These are phyloP conservation scores for Leptodontidium sp. DNA, from an alignment of 2,329 filamentous ascomycete species.

Conservation along the genomic window DNA sequence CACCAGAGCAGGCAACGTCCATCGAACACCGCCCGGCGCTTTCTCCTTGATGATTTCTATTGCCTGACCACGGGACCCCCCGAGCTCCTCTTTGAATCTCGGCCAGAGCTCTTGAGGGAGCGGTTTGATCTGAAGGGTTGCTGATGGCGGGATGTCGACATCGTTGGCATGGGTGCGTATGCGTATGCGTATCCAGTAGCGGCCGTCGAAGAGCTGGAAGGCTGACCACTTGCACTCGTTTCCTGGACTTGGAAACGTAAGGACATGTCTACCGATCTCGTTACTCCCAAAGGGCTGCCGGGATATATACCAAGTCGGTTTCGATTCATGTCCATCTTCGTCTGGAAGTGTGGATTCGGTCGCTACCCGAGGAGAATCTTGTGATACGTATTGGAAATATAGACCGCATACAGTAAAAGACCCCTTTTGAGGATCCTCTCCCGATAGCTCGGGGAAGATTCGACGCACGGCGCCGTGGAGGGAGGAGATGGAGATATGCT, in stretches of 20 bases:
- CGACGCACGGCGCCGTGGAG: slow-evolving; percentile 51
- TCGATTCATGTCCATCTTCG: not conserved
- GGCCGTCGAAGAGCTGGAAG: slow-evolving; percentile 60
- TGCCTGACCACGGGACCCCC: not conserved
- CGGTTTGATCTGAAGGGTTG: slow-evolving; percentile 33
- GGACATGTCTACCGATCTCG: not conserved
- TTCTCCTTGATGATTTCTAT: slow-evolving; percentile 27
- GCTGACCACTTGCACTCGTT: slow-evolving; percentile 27
- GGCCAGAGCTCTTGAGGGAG: slow-evolving; percentile 33
- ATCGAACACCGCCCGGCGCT: slow-evolving; percentile 39
- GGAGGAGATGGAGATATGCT: slow-evolving; percentile 52
- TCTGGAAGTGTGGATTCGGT: not conserved
- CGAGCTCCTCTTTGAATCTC: slow-evolving; percentile 27
- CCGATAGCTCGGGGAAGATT: slow-evolving; percentile 50
- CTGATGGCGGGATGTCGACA: not conserved
- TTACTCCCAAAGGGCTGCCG: slow-evolving; percentile 34
- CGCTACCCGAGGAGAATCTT: not conserved
- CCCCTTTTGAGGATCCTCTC: not conserved
- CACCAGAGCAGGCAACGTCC: slow-evolving; percentile 43
- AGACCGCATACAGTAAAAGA: slow-evolving; percentile 38
- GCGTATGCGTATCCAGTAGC: slow-evolving; percentile 65
- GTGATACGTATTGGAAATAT: slow-evolving; percentile 31
- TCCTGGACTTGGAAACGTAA: not conserved
- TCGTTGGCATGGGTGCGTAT: slow-evolving; percentile 19
- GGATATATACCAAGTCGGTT: slow-evolving; percentile 38